These are phyloP conservation scores for Penicillium goetzii DNA, from an alignment of 495 filamentous ascomycete species.

Conservation along the genomic window DNA sequence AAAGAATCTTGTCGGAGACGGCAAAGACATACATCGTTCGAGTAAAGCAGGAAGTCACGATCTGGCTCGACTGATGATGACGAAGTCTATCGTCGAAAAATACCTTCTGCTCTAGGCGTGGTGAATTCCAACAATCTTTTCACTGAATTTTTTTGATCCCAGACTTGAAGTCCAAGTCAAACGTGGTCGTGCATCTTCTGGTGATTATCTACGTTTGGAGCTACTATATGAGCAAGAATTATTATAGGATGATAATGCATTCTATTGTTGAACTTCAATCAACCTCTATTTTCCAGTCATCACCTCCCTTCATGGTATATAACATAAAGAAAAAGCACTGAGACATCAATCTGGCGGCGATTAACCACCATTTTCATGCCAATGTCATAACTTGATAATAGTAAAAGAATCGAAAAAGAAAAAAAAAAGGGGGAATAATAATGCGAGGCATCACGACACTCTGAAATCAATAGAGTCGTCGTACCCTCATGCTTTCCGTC, in stretches of 20 bases:
- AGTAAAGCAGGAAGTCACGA: too few species aligned
- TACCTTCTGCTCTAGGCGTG: too few species aligned
- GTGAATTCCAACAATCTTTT: too few species aligned
- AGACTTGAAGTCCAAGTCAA: background rate
- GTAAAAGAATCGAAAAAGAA: slow-evolving; percentile 7
- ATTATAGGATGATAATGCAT: slow-evolving; percentile 2
- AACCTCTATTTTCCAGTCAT: slow-evolving; percentile 6
- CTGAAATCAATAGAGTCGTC: slow-evolving; percentile 22
- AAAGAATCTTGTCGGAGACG: too few species aligned
- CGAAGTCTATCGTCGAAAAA: too few species aligned
- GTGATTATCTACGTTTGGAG: background rate
- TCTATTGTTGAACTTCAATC: background rate
- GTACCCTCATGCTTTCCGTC: slow-evolving; percentile 24
- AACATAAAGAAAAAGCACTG: slow-evolving; percentile 20
- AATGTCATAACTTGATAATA: slow-evolving; percentile 9
- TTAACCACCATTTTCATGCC: slow-evolving; percentile 19
- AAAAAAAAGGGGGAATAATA: slow-evolving; percentile 9
- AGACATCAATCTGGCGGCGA: slow-evolving; percentile 15
- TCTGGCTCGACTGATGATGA: too few species aligned
- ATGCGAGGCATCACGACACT: slow-evolving; percentile 25
- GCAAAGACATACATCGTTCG: too few species aligned
- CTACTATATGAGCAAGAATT: background rate
- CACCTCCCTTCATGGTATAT: slow-evolving; percentile 8
- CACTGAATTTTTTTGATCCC: too few species aligned
- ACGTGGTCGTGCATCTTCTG: background rate